Percentiles rank a stretch among this genome's conserved stretches.
Conservation (phyloP, 2,329 filamentous ascomycete genomes). For the Hypoxylon sp. region DNA sequence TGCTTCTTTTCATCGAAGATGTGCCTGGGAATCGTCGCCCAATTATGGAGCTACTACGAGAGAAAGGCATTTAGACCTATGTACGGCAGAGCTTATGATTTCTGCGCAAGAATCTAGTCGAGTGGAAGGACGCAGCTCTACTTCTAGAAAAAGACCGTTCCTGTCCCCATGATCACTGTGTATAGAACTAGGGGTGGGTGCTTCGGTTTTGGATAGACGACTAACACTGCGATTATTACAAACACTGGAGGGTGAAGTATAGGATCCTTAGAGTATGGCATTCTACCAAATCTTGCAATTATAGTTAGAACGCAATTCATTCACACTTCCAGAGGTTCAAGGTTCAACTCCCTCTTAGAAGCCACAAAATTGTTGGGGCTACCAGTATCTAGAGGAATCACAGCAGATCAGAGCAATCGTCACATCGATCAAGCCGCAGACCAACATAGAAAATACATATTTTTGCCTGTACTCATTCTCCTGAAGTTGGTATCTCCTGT, state of each 20-base stretch:
- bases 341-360: background rate
- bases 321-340: too few species aligned
- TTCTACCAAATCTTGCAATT: background rate
- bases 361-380: background rate
- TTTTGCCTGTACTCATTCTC: background rate
- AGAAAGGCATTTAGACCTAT: background rate
- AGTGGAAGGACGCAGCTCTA: background rate
- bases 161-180: background rate
- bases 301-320: background rate
- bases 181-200: background rate
- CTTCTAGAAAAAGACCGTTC: background rate
- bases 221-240: background rate
- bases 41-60: background rate
- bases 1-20: background rate
- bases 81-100: background rate
- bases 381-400: background rate
- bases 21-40: background rate
- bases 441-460: conserved; percentile 15
- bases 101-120: background rate
- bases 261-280: background rate
- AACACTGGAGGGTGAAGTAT: background rate
- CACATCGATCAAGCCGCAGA: too few species aligned
- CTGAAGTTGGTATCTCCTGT: conserved; percentile 14
- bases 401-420: background rate
- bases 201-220: background rate